Conservation (phyloP, 2,329 filamentous ascomycete genomes). For the Apiospora marii region DNA sequence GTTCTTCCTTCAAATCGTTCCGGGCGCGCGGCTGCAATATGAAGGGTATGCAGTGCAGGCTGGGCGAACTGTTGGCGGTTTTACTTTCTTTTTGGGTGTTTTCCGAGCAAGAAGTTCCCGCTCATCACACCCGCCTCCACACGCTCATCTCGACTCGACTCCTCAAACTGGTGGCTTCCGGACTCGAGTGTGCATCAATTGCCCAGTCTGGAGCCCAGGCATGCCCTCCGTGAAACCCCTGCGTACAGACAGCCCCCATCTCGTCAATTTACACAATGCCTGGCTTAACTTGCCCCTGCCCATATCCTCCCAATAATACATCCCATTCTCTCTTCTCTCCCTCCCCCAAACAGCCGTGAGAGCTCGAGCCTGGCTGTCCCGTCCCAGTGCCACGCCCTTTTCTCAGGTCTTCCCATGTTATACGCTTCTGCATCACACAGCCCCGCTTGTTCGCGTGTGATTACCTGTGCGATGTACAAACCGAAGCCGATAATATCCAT, state of each 20-base stretch:
- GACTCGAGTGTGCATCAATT: conserved; percentile 3
- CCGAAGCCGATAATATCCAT: background rate
- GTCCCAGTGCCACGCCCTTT: background rate
- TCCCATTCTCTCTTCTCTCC: background rate
- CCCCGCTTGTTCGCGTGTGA: conserved; percentile 11
- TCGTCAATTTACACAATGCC: conserved; percentile 6
- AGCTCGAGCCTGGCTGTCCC: background rate
- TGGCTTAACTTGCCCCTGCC: background rate
- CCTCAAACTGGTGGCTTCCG: background rate
- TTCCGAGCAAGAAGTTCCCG: background rate
- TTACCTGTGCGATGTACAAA: background rate
- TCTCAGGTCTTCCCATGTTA: background rate
- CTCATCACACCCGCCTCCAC: background rate
- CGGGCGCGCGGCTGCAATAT: background rate
- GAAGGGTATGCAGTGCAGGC: background rate
- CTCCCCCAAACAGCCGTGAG: background rate
- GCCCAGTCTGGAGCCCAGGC: background rate
- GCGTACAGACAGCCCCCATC: conserved; percentile 7
- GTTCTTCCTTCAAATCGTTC: background rate
- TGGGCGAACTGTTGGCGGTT: background rate
- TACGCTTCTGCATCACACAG: conserved; percentile 2
- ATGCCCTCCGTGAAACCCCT: background rate
- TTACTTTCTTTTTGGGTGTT: background rate
- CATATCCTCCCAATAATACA: background rate
- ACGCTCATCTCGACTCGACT: conserved; percentile 7